A percentile compares a stretch with the other conserved stretches of the same genome.
Conservation (phyloP, 768 basidiomycete genomes). For the Sporobolomyces pararoseus region DNA sequence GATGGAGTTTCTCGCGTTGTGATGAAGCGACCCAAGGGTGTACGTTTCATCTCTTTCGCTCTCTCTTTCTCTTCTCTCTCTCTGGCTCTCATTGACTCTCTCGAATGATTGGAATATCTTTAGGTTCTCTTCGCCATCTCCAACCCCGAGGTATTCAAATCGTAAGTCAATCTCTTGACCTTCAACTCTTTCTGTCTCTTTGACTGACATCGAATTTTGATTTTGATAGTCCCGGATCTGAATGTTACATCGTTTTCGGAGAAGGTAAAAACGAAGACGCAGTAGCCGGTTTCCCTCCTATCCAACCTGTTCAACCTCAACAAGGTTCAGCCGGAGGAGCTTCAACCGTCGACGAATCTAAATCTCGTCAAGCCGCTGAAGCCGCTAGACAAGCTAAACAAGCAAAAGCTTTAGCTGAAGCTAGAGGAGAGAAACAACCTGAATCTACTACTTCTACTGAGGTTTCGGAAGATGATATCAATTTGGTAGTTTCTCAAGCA, state of each 20-base stretch:
- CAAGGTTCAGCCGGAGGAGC: background rate
- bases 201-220: constrained; percentile 44
- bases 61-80: background rate
- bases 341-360: background rate
- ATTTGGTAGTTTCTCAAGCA: constrained; percentile 51
- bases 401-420: constrained; percentile 62
- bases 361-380: constrained; percentile 15
- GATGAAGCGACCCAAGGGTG: constrained; percentile 89
- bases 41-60: constrained; percentile 50
- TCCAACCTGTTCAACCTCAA: constrained; percentile 11
- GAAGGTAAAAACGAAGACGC: constrained; percentile 57
- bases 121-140: constrained; percentile 90
- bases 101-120: background rate
- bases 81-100: background rate
- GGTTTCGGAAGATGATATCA: too few relatives aligned
- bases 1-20: constrained; percentile 91
- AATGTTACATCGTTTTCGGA: constrained; percentile 98
- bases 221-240: constrained; percentile 70
- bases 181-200: background rate
- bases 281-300: background rate
- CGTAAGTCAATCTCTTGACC: constrained; percentile 16
- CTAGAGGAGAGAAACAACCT: constrained; percentile 52
- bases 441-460: too few relatives aligned
- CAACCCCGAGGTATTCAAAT: constrained; percentile 95
- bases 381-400: constrained; percentile 16